Evolutionary conservation across 1,284 basidiomycete genomes (phyloP).

Genomic region (Rhodofomes roseus): DNA sequence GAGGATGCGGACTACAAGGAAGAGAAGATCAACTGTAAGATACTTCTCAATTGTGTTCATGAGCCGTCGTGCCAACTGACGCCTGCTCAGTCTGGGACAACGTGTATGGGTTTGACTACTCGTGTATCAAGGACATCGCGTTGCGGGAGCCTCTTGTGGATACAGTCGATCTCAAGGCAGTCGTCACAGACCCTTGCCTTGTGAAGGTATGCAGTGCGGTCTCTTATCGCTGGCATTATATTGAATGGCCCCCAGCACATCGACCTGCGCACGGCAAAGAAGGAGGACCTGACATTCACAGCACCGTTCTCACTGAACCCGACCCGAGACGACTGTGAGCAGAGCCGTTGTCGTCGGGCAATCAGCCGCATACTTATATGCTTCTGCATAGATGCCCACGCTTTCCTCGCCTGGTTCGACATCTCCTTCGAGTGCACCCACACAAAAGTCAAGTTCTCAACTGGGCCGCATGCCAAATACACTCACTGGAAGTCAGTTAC

Average conservation of each 20-base stretch:
- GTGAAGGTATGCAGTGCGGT: constrained; percentile 59
- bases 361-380: constrained; percentile 4
- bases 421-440: constrained; percentile 95
- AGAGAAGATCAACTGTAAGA: constrained; percentile 96
- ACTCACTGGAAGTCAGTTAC: constrained; percentile 92
- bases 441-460: constrained; percentile 94
- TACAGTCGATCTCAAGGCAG: constrained; percentile 92
- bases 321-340: constrained; percentile 91
- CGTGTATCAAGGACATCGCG: constrained; percentile 99
- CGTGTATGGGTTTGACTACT: constrained; percentile 99
- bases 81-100: constrained; percentile 89
- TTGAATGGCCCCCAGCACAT: constrained; percentile 59
- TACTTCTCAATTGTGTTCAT: constrained; percentile 1
- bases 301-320: constrained; percentile 80
- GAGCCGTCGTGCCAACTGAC: background rate
- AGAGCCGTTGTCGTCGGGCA: constrained; percentile 27
- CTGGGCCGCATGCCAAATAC: constrained; percentile 94
- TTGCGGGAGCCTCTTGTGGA: constrained; percentile 96
- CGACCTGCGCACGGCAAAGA: constrained; percentile 88
- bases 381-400: constrained; percentile 75
- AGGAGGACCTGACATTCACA: constrained; percentile 91
- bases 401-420: constrained; percentile 99
- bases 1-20: constrained; percentile 99
- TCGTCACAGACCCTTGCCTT: constrained; percentile 86
- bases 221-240: background rate